Percentiles rank a stretch among this genome's conserved stretches.
These are phyloP conservation scores for Evansstolkia leycettana DNA, from an alignment of 495 filamentous ascomycete species.

Conservation along the genomic window DNA sequence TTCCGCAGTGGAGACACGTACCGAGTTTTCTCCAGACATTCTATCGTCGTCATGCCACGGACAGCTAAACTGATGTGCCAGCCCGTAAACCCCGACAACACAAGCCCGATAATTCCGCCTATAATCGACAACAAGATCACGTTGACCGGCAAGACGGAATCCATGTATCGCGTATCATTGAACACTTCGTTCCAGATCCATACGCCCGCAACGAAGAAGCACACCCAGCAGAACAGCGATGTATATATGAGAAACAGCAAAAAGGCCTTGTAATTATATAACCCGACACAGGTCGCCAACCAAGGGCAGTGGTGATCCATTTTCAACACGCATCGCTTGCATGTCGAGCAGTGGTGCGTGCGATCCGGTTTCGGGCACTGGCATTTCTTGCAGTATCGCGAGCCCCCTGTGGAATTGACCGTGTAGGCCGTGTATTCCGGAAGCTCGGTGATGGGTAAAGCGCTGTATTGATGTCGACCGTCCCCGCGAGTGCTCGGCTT, in stretches of 20 bases:
- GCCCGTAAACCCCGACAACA: constrained; percentile 75
- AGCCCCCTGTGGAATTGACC: constrained; percentile 76
- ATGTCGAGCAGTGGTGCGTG: constrained; percentile 91
- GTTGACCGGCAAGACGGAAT: constrained; percentile 76
- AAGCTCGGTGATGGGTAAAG: constrained; percentile 51
- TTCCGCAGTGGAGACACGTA: constrained; percentile 72
- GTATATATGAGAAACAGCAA: constrained; percentile 89
- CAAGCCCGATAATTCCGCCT: constrained; percentile 80
- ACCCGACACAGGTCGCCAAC: constrained; percentile 89
- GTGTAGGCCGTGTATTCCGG: constrained; percentile 59
- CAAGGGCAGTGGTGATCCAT: constrained; percentile 99
- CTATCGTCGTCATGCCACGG: constrained; percentile 81
- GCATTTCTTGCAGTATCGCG: constrained; percentile 95
- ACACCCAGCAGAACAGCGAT: constrained; percentile 71
- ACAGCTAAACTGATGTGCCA: constrained; percentile 85
- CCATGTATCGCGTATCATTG: constrained; percentile 42
- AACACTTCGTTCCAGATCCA: constrained; percentile 81
- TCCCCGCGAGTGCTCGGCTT: constrained; percentile 24
- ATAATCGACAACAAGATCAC: constrained; percentile 78
- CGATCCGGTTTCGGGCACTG: constrained; percentile 88
- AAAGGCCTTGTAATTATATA: constrained; percentile 93
- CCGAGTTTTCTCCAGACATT: constrained; percentile 85
- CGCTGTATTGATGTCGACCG: constrained; percentile 40
- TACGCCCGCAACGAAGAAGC: constrained; percentile 53
- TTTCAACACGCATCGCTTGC: constrained; percentile 85